Base-by-base conservation (phyloP, 805 yeast genomes). In the Millerozyma acaciae region DNA sequence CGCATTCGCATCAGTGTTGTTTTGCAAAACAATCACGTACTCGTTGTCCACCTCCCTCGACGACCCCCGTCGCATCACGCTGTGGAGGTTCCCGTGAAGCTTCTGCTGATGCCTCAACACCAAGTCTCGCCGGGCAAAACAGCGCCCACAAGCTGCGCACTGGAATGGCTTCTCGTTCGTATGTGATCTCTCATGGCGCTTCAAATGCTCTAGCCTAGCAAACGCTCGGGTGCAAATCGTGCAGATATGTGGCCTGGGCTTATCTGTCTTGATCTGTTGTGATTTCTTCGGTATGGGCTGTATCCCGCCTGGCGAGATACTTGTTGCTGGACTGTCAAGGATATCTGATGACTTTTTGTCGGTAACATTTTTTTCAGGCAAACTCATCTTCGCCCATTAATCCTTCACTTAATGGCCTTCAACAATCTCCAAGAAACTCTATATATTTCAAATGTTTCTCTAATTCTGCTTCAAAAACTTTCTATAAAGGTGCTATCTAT, bases 81-180 rank as follows among this genome's bases (percentile, higher is more conserved):
- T 55, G 8, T 72, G 80, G 44, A 55, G 65, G 30, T 55, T 68
- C 29, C 83, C 60, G 50, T 93, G 98, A 21, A 93, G 73, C 53
- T 93, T 93, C 60, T 88, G 97, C 62, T 87, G 96, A 65, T 93
- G 98, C 39, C 98, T 74, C 34, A 93, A 70, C 18, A 93, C 87
- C 52, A 84, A 68, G 54, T 84, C 90, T 36, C 97, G 66, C 36
- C 98, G 69, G 4, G 97, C 97, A 64, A 93, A 90, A 53, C 96
- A 84, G 31, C 97, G 77, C 21, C 95, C 97, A 60, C 97, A 90
- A 6, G 89, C 89, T 2, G 95, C 94, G 62, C 98, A 90, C 53
- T 86, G 93, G 62, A 83, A 90, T 1, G 97, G 97, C 55, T 88
- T 88, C 59, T 89, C 97, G 55, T 89, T 86, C 7, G 98, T 90